These are phyloP conservation scores for Penicillium samsonianum DNA, from an alignment of 495 filamentous ascomycete genomes.

Conservation along the genomic window DNA sequence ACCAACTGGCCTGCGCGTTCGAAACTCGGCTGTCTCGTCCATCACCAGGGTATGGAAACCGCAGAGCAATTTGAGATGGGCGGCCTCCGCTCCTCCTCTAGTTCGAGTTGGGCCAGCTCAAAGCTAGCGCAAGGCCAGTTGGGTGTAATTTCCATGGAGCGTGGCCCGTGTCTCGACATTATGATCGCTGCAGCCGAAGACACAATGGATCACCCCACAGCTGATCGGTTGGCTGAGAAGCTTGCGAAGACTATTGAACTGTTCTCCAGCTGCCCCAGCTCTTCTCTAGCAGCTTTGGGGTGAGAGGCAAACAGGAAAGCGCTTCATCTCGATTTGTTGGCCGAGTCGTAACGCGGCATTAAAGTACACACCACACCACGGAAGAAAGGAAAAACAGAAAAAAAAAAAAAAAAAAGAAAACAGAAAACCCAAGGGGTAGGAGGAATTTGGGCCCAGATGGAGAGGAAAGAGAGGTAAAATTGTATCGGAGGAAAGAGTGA, in stretches of 20 bases:
- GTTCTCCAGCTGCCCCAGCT: neutral
- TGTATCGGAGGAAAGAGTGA: too few relatives aligned
- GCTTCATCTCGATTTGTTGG: too few relatives aligned
- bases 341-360: too few relatives aligned
- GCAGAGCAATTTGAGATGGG: slow-evolving; percentile 24
- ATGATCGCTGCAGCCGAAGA: slow-evolving; percentile 8
- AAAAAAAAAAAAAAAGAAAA: too few relatives aligned
- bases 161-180: neutral
- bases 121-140: slow-evolving; percentile 11
- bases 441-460: too few relatives aligned
- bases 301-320: too few relatives aligned
- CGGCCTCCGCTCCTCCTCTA: slow-evolving; percentile 9
- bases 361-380: too few relatives aligned
- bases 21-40: slow-evolving; percentile 10
- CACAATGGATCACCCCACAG: slow-evolving; percentile 2
- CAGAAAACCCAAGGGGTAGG: too few relatives aligned
- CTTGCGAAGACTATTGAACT: neutral
- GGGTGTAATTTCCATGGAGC: slow-evolving; percentile 14
- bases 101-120: slow-evolving; percentile 11
- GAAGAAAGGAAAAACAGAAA: too few relatives aligned
- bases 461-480: too few relatives aligned
- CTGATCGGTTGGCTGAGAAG: neutral
- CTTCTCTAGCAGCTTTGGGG: too few relatives aligned
- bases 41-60: slow-evolving; percentile 9
- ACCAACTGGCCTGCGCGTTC: slow-evolving; percentile 43